These are phyloP conservation scores for Lathyrus oleraceus DNA, from an alignment of 306 rosid species.

Conservation along the genomic window DNA sequence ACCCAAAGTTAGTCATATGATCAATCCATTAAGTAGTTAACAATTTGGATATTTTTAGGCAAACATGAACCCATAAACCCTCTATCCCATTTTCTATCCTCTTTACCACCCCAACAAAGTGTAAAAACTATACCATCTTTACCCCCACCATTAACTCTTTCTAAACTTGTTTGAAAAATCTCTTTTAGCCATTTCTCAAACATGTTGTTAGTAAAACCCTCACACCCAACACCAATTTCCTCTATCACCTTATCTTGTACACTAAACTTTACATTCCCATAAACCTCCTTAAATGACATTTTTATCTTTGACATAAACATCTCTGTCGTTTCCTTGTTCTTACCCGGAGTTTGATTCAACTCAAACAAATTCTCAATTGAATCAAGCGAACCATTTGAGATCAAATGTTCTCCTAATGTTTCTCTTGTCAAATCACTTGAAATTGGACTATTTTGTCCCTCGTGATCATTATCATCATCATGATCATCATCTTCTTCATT, in stretches of 20 bases:
- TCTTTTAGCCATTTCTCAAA: constrained; percentile 91
- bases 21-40: constrained; percentile 62
- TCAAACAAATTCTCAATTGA: constrained; percentile 57
- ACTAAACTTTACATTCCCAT: constrained; percentile 58
- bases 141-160: constrained; percentile 58
- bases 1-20: constrained; percentile 42
- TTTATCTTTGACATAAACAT: constrained; percentile 57
- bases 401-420: constrained; percentile 37
- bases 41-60: constrained; percentile 72
- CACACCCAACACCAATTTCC: constrained; percentile 60
- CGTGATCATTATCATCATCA: constrained; percentile 46
- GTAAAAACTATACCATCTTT: constrained; percentile 66
- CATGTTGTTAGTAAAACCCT: constrained; percentile 69
- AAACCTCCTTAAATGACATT: constrained; percentile 54
- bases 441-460: constrained; percentile 52
- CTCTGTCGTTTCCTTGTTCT: constrained; percentile 51
- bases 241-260: constrained; percentile 79
- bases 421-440: constrained; percentile 73
- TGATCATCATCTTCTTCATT: constrained; percentile 53
- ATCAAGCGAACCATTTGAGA: constrained; percentile 48
- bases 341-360: constrained; percentile 49
- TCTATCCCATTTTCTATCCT: constrained; percentile 58
- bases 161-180: constrained; percentile 71
- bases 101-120: constrained; percentile 84
- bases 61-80: constrained; percentile 81